Evolutionary conservation across 2,329 filamentous ascomycete genomes (phyloP).

Genomic region (Neophaeococcomyces mojaviensis): DNA sequence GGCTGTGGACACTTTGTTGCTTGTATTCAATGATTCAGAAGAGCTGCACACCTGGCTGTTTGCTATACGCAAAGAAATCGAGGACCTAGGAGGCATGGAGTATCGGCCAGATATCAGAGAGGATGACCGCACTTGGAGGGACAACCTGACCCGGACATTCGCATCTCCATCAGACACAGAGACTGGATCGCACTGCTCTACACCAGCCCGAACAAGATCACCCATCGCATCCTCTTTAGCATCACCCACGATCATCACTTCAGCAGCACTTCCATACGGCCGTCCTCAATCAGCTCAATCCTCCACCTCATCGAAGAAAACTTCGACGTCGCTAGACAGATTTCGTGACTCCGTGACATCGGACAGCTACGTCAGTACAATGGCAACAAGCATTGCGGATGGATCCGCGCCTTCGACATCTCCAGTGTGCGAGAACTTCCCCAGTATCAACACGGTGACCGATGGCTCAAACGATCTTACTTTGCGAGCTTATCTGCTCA

Average conservation of each 20-base stretch:
- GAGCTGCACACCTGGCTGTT: conserved; percentile 40
- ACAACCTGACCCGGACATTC: conserved; percentile 7
- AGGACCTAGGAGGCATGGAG: conserved; percentile 38
- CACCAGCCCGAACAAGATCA: conserved; percentile 7
- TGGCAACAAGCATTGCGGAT: neutral
- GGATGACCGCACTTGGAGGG: conserved; percentile 9
- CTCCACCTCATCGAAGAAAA: conserved; percentile 1
- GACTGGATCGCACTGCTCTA: neutral
- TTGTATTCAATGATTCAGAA: conserved; percentile 37
- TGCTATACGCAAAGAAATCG: conserved; percentile 39
- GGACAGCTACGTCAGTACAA: neutral
- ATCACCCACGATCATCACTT: neutral
- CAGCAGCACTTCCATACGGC: neutral
- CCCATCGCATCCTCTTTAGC: conserved; percentile 9
- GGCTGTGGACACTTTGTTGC: conserved; percentile 33
- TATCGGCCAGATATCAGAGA: conserved; percentile 32
- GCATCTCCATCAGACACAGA: conserved; percentile 2
- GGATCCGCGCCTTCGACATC: conserved; percentile 5
- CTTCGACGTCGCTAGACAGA: conserved; percentile 1
- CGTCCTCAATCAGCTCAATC: neutral
- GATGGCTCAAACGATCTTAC: neutral
- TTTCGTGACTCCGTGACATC: conserved; percentile 2
- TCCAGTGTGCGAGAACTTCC: conserved; percentile 1
- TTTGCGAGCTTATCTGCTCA: neutral
- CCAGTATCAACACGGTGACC: neutral